Conservation (phyloP, 2,329 filamentous ascomycete genomes). For the Scytalidium sp. region DNA sequence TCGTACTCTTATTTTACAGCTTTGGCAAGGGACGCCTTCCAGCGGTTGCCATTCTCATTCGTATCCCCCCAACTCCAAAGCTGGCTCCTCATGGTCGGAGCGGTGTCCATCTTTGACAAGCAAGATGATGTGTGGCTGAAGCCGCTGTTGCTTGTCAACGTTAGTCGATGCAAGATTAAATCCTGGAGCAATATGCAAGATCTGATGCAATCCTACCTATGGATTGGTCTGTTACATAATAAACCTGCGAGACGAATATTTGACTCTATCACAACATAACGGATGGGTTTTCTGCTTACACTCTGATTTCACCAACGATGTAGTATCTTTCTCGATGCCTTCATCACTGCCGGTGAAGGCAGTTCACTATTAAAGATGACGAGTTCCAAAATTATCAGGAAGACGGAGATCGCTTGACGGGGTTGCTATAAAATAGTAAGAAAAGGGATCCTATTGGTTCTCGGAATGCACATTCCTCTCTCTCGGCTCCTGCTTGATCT, state of each 20-base stretch:
- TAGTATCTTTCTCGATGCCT: too few species aligned
- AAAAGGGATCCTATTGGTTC: too few species aligned
- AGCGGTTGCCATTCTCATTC: background rate
- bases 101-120: slow-evolving; percentile 14
- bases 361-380: too few species aligned
- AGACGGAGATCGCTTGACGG: too few species aligned
- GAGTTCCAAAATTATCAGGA: too few species aligned
- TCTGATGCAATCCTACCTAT: slow-evolving; percentile 26
- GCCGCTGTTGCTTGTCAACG: slow-evolving; percentile 11
- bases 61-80: slow-evolving; percentile 12
- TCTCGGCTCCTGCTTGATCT: too few species aligned
- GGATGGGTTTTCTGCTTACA: too few species aligned
- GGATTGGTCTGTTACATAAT: slow-evolving; percentile 30
- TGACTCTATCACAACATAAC: too few species aligned
- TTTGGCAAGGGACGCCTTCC: slow-evolving; percentile 12
- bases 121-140: slow-evolving; percentile 18
- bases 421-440: too few species aligned
- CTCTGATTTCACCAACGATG: too few species aligned
- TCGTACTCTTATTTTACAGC: slow-evolving; percentile 15
- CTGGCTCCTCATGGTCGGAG: slow-evolving; percentile 20
- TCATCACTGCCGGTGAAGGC: too few species aligned
- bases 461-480: too few species aligned
- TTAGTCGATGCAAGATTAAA: slow-evolving; percentile 9
- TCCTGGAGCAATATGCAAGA: slow-evolving; percentile 18
- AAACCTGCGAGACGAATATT: slow-evolving; percentile 23